Percentiles rank a stretch among this genome's conserved stretches.
Evolutionary conservation across 2,329 filamentous ascomycete genomes (phyloP).

Genomic region (Trichoderma cornu-damae): DNA sequence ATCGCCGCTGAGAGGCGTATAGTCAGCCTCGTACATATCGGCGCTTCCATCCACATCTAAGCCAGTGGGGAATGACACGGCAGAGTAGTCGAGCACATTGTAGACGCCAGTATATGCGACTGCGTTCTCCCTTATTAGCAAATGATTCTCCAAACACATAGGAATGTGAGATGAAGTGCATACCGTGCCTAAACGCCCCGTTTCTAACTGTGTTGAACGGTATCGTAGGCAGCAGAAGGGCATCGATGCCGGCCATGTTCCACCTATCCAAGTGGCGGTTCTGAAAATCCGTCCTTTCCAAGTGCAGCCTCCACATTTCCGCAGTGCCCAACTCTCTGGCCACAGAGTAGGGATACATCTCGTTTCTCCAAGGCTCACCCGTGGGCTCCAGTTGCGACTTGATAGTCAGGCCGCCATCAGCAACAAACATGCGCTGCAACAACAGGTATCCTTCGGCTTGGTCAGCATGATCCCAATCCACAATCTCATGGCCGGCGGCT

Average conservation of each 20-base stretch:
- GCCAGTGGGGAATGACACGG: constrained; percentile 44
- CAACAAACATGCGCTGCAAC: constrained; percentile 43
- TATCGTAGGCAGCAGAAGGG: constrained; percentile 54
- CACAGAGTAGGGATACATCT: constrained; percentile 32
- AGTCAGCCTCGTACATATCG: constrained; percentile 31
- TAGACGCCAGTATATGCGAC: constrained; percentile 48
- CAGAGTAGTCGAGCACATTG: constrained; percentile 46
- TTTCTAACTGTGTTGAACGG: constrained; percentile 41
- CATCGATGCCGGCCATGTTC: constrained; percentile 50
- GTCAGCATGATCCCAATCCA: constrained; percentile 46
- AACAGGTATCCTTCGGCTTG: constrained; percentile 37
- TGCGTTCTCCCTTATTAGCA: constrained; percentile 20
- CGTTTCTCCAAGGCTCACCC: constrained; percentile 40
- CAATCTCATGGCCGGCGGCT: constrained; percentile 45
- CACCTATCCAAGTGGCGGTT: constrained; percentile 44
- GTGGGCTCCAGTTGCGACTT: constrained; percentile 35
- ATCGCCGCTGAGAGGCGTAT: constrained; percentile 33
- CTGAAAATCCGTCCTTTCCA: constrained; percentile 42
- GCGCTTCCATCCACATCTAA: constrained; percentile 37
- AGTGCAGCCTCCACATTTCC: constrained; percentile 46
- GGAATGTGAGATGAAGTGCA: constrained; percentile 17
- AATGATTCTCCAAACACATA: not conserved
- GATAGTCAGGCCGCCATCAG: constrained; percentile 43
- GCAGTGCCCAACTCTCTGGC: constrained; percentile 38
- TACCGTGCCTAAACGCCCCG: constrained; percentile 41